These are phyloP conservation scores for Simplicillium sp. DNA, from an alignment of 2,329 filamentous ascomycete species.

Conservation along the genomic window DNA sequence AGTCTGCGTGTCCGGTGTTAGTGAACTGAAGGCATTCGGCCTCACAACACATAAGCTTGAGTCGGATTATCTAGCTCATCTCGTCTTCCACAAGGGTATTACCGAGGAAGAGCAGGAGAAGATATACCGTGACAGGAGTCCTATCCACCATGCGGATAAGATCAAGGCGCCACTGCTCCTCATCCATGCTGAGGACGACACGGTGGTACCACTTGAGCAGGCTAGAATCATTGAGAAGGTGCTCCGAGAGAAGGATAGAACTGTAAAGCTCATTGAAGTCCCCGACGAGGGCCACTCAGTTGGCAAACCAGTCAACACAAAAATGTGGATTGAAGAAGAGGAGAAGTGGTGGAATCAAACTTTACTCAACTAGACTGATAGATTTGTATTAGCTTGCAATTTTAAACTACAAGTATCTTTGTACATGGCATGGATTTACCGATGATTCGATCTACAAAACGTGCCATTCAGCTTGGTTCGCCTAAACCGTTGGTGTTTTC, in stretches of 20 bases:
- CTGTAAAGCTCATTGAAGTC: conserved; percentile 37
- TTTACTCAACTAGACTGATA: conserved; percentile 14
- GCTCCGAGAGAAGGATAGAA: conserved; percentile 28
- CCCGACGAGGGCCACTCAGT: conserved; percentile 43
- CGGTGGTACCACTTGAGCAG: conserved; percentile 49
- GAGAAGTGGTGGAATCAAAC: conserved; percentile 37
- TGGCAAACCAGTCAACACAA: conserved; percentile 26
- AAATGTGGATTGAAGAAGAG: conserved; percentile 30
- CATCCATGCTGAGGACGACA: conserved; percentile 46
- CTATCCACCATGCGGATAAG: conserved; percentile 34
- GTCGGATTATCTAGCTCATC: conserved; percentile 35
- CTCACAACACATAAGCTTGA: conserved; percentile 48
- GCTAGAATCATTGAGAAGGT: conserved; percentile 39
- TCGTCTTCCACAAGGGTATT: conserved; percentile 27
- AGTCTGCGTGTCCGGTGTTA: conserved; percentile 39
- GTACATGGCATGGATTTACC: no score
- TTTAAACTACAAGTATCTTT: no score
- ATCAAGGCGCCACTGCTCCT: conserved; percentile 42
- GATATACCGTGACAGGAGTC: conserved; percentile 36
- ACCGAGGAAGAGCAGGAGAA: conserved; percentile 26
- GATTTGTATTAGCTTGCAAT: no score
- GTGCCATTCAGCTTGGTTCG: no score
- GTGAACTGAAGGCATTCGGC: conserved; percentile 35
- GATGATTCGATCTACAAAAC: no score
- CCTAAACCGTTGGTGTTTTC: no score